These are phyloP conservation scores for Penicillium manginii DNA, from an alignment of 495 filamentous ascomycete genomes.

Conservation along the genomic window DNA sequence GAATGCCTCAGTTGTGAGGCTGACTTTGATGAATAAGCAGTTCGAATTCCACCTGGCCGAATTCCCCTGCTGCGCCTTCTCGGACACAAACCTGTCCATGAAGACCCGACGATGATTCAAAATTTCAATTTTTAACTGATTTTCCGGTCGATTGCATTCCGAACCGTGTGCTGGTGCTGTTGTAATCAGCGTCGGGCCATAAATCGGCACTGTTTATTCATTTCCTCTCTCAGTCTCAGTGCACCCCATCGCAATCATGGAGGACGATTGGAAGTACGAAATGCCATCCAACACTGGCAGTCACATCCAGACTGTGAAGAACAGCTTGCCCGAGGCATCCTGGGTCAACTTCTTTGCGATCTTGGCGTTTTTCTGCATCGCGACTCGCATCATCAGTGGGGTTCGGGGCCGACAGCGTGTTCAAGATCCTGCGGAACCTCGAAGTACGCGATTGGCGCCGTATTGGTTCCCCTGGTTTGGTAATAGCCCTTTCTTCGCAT, in stretches of 20 bases:
- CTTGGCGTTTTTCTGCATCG: slow-evolving; percentile 35
- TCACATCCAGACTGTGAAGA: slow-evolving; percentile 23
- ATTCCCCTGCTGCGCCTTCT: slow-evolving; percentile 4
- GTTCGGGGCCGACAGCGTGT: slow-evolving; percentile 33
- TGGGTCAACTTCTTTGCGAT: slow-evolving; percentile 32
- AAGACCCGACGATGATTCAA: background rate
- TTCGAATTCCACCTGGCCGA: slow-evolving; percentile 1
- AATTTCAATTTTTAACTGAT: background rate
- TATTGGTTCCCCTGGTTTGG: slow-evolving; percentile 65
- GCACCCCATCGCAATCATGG: slow-evolving; percentile 25
- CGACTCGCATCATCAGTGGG: slow-evolving; percentile 46
- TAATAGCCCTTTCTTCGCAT: slow-evolving; percentile 53
- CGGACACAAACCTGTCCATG: background rate
- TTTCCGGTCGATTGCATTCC: background rate
- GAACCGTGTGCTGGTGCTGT: slow-evolving; percentile 7
- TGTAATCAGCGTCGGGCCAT: slow-evolving; percentile 5
- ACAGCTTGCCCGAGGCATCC: slow-evolving; percentile 18
- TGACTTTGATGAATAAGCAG: slow-evolving; percentile 8
- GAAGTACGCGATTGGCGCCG: slow-evolving; percentile 47
- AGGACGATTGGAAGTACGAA: slow-evolving; percentile 12
- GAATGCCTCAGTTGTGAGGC: background rate
- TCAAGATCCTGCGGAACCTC: slow-evolving; percentile 23
- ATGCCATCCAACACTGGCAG: slow-evolving; percentile 7
- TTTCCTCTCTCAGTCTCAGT: slow-evolving; percentile 11
- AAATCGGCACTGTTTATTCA: slow-evolving; percentile 10